Evolutionary conservation across 2,329 filamentous ascomycete genomes (phyloP), one percentile per base, ranked within the genome.

Genomic region (Botrytis byssoidea): DNA sequence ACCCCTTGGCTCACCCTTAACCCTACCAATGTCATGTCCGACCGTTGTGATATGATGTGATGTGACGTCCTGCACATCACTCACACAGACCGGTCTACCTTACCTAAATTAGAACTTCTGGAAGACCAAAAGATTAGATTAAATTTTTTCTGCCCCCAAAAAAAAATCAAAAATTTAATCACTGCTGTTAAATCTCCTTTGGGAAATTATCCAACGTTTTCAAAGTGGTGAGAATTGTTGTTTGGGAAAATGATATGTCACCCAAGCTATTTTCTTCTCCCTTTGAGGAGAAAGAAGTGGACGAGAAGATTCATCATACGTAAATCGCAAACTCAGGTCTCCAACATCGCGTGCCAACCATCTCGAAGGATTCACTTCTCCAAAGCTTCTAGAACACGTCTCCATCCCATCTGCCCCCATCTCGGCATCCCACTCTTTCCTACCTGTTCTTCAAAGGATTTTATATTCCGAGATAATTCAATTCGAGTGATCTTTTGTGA

Each of bases 21-120:
- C 64, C 64, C 22, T 66, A 66, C 64, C 64, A 67, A 67, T 67
- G 44, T n/a, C 44, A 67, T 51, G 14, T 67, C 64, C 64, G 44
- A 51, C 64, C 44, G 64, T 67, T 67, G 63, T 48, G 42, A 35
- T 32, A 48, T 37, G 44, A 51, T 51, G 42, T 35, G 44, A 66
- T 51, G 64, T 51, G 46, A 67, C 32, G 32, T 51, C 25, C 32
- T 67, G 64, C 46, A 51, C 32, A 67, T 67, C 64, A 51, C 64
- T 67, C 46, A 51, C 32, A 51, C 25, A 32, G n/a, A 57, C 51
- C n/a, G 51, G 16, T 22, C 29, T 42, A 64, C 46, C 29, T 46
- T 51, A 40, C 32, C 18, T 4, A 48, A 66, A 10, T 9, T 48
- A 32, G 44, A 66, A 16, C 12, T 35, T 48, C 63, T 66, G 10